Evolutionary conservation across 2,329 filamentous ascomycete species (phyloP), one percentile per base, ranked within the genome.

Genomic region (Chaetomiaceae sp.): DNA sequence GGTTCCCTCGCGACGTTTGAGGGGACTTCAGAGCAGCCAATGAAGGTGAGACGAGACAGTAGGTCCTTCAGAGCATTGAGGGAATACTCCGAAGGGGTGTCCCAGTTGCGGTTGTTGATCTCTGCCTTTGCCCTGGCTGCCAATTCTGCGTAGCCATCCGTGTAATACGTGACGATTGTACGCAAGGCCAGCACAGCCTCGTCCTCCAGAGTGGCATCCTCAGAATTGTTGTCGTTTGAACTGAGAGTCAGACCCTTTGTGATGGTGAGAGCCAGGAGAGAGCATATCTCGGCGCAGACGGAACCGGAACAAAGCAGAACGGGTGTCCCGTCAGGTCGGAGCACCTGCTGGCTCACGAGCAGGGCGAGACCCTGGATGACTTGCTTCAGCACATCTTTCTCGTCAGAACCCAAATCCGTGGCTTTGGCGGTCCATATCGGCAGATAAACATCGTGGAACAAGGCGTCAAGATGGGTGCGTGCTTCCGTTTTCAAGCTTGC

Each of bases 21-120:
- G 1, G 69, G 67, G 0, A 70, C 52, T 35, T 70, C 65, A 1
- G 74, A 77, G 59, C 74, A 78, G 23, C 74, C 74, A 42, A 81
- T 66, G 48, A 72, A 75, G 3, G 73, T 73, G 3, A 82, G 57
- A 2, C 74, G 67, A 9, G 69, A 67, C 4, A 75, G 66, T 2
- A 77, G 63, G 23, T 66, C 63, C n/a, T 60, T 59, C 8, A 71
- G 59, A 12, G 59, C 56, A 10, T 51, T 39, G 0, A 64, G 44
- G 1, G 58, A 58, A 25, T 60, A 57, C 20, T 51, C 33, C 0
- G 59, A 59, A 4, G 59, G 55, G 27, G 30, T 53, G n/a, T 37
- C 45, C 62, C 62, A 65, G 51, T 58, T 50, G 13, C 62, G 60
- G 19, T 58, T 58, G 20, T 34, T 47, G 30, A 64, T 59, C 8